phyloP scores from a whole-genome alignment of 345 rosid species.

The Abelmoschus esculentus region DNA sequence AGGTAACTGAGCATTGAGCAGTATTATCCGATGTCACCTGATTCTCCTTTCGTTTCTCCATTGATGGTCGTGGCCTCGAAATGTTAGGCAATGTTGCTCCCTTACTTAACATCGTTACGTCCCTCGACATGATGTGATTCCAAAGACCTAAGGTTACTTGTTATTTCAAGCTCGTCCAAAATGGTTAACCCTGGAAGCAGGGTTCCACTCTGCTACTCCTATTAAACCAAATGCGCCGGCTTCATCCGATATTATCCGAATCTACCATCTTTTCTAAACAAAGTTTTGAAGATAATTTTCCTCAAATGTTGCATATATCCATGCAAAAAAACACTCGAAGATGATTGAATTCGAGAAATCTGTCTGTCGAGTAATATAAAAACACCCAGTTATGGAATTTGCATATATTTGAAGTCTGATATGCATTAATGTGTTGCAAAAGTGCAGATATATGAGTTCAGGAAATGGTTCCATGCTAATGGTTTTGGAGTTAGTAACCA shows the following conservation, averaged over 20 bases:
- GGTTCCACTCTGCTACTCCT: neutral
- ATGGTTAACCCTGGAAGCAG: too few relatives aligned
- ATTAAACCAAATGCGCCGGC: neutral
- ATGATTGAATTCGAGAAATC: neutral
- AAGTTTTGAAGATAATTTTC: neutral
- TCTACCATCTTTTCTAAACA: neutral
- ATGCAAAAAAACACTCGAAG: neutral
- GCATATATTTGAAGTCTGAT: neutral
- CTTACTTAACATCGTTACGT: slow-evolving; percentile 13
- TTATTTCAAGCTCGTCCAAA: too few relatives aligned
- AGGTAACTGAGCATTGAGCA: slow-evolving; percentile 34
- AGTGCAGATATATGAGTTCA: neutral
- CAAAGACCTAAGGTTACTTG: neutral
- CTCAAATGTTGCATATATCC: neutral
- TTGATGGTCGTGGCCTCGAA: slow-evolving; percentile 11
- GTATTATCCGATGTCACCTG: slow-evolving; percentile 9
- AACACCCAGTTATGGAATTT: neutral
- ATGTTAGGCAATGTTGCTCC: slow-evolving; percentile 7
- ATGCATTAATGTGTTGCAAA: neutral
- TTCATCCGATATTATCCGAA: neutral
- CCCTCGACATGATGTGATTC: neutral
- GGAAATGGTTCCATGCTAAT: slow-evolving; percentile 3
- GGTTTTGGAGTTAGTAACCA: neutral
- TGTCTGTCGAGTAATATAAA: too few relatives aligned
- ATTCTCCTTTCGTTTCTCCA: slow-evolving; percentile 21